phyloP scores from a whole-genome alignment of 805 yeast genomes.

The Candida quercuum region DNA sequence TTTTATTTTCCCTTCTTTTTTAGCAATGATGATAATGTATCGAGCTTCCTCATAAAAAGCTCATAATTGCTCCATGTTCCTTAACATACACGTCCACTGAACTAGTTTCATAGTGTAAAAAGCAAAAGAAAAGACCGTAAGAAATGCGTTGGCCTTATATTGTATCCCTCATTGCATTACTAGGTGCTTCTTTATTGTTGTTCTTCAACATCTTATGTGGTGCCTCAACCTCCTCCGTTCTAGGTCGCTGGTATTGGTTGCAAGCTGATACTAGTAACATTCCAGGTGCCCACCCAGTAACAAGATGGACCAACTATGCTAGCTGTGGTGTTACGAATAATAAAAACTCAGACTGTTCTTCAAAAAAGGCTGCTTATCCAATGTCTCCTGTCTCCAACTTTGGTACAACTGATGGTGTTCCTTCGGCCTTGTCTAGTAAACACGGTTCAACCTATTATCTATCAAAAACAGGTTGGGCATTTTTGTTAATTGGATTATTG shows the following conservation, averaged over 20 bases:
- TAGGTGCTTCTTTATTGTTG: slow-evolving; percentile 46
- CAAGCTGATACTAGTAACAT: slow-evolving; percentile 60
- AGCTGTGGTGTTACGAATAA: slow-evolving; percentile 43
- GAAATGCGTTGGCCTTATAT: slow-evolving; percentile 26
- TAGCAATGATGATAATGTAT: no score
- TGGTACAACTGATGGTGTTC: slow-evolving; percentile 45
- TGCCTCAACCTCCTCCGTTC: slow-evolving; percentile 42
- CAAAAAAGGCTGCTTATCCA: slow-evolving; percentile 69
- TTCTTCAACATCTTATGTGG: slow-evolving; percentile 70
- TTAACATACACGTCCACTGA: no score
- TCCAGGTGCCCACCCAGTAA: slow-evolving; percentile 32
- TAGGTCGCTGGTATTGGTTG: slow-evolving; percentile 73
- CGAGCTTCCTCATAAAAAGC: no score
- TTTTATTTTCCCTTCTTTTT: no score
- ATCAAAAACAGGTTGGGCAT: slow-evolving; percentile 65
- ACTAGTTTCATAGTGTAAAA: not conserved
- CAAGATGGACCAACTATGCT: slow-evolving; percentile 85
- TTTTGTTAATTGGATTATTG: slow-evolving; percentile 50
- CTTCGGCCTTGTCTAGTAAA: slow-evolving; percentile 42
- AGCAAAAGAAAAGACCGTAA: no score
- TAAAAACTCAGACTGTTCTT: slow-evolving; percentile 43
- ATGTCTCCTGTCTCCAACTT: slow-evolving; percentile 80
- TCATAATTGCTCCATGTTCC: no score
- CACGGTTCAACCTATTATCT: slow-evolving; percentile 56
- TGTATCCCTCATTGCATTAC: slow-evolving; percentile 29